Percentiles rank a stretch among this genome's conserved stretches.
Evolutionary conservation across 2,329 filamentous ascomycete genomes (phyloP).

Genomic region (Aspergillus tamarii): DNA sequence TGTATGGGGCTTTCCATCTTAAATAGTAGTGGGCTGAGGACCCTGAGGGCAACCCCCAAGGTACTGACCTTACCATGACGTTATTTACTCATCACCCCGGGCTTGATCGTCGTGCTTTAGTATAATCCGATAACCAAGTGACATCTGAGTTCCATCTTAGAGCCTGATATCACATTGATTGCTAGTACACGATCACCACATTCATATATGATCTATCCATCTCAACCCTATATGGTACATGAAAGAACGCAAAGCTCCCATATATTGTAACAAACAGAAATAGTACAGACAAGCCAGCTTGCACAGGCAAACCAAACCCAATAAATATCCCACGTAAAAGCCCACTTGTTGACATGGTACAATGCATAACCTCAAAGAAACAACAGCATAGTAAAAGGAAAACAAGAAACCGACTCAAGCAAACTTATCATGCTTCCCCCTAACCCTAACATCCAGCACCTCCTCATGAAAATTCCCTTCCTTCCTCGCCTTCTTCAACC

Average conservation of each 20-base stretch:
- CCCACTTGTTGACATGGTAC: not conserved
- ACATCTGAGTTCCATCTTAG: not conserved
- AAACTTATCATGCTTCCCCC: conserved; percentile 26
- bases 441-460: conserved; percentile 23
- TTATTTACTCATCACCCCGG: not conserved
- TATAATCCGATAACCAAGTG: not conserved
- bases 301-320: not conserved
- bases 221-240: not conserved
- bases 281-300: not conserved
- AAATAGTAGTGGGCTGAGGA: conserved; percentile 16
- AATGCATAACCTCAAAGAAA: not conserved
- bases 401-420: conserved; percentile 14
- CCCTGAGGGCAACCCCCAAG: conserved; percentile 18
- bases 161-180: not conserved
- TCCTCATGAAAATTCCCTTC: conserved; percentile 22
- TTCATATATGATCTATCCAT: not conserved
- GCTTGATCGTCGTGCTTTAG: too few relatives aligned
- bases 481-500: conserved; percentile 1
- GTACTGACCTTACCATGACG: conserved; percentile 7
- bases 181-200: not conserved
- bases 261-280: not conserved
- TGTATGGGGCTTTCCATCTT: not conserved
- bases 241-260: not conserved
- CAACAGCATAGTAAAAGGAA: not conserved
- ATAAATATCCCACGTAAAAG: not conserved